phyloP scores from a whole-genome alignment of 805 yeast species.

The Lipomyces oligophaga region DNA sequence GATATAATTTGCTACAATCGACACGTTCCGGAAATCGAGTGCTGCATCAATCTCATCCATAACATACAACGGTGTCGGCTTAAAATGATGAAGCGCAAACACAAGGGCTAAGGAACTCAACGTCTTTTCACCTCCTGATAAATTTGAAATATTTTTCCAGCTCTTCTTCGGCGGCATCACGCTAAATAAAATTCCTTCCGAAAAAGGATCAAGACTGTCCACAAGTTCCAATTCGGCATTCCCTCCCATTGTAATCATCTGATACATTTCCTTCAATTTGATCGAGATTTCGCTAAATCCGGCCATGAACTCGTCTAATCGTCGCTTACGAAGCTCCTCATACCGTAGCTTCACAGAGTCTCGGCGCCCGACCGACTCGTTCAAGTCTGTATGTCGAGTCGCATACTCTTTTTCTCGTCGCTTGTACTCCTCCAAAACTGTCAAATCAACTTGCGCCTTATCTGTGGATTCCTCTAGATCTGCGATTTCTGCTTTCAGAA shows the following conservation, averaged over 20 bases:
- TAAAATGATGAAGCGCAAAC: constrained; percentile 91
- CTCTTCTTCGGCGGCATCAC: constrained; percentile 99
- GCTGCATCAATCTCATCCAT: constrained; percentile 99
- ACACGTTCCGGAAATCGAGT: constrained; percentile 90
- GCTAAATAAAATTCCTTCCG: constrained; percentile 93
- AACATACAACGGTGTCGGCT: constrained; percentile 94
- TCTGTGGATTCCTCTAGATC: constrained; percentile 54
- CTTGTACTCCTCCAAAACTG: constrained; percentile 73
- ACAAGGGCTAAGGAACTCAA: constrained; percentile 91
- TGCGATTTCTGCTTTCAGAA: constrained; percentile 50
- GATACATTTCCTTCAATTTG: constrained; percentile 93
- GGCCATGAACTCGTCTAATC: constrained; percentile 86
- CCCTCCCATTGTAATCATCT: constrained; percentile 99
- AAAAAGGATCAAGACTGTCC: constrained; percentile 94
- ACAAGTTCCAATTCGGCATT: constrained; percentile 95
- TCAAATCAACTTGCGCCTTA: constrained; percentile 62
- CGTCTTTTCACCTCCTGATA: constrained; percentile 98
- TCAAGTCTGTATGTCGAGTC: constrained; percentile 60
- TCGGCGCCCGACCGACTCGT: constrained; percentile 60
- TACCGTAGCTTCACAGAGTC: constrained; percentile 58
- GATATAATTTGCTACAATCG: constrained; percentile 95
- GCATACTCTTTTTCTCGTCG: constrained; percentile 60
- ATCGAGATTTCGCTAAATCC: constrained; percentile 85
- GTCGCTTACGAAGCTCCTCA: constrained; percentile 65
- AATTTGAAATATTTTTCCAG: constrained; percentile 91